These are phyloP conservation scores for Cystoderma amianthinum DNA, from an alignment of 768 basidiomycete genomes.

Conservation along the genomic window DNA sequence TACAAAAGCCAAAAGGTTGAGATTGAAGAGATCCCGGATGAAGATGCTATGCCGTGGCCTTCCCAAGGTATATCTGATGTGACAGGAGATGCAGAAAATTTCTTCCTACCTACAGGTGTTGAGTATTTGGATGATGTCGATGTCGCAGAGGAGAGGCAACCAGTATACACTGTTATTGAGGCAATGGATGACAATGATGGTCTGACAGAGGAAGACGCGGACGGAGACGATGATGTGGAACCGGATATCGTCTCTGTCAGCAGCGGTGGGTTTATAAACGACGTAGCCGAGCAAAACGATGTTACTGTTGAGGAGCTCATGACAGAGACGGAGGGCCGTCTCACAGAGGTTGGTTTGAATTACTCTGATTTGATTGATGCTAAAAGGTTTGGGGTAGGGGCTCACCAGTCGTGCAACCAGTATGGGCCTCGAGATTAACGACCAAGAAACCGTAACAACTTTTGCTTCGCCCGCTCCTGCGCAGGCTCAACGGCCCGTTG, in stretches of 20 bases:
- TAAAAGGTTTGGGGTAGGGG: constrained; percentile 8
- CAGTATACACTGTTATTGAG: neutral
- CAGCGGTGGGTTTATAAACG: constrained; percentile 9
- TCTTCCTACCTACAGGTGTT: constrained; percentile 3
- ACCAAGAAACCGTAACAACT: too few relatives aligned
- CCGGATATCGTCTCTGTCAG: constrained; percentile 9
- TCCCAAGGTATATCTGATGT: neutral
- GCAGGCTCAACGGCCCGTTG: too few relatives aligned
- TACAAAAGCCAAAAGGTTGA: constrained; percentile 1
- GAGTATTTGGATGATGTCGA: constrained; percentile 2
- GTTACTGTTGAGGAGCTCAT: constrained; percentile 24
- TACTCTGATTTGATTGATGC: neutral
- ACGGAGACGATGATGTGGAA: constrained; percentile 10
- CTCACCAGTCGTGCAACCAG: constrained; percentile 8
- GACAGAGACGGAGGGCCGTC: constrained; percentile 24
- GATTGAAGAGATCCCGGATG: constrained; percentile 5
- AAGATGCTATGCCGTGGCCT: constrained; percentile 5
- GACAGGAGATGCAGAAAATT: constrained; percentile 5
- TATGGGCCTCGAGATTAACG: constrained; percentile 9
- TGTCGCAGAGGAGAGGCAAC: constrained; percentile 1
- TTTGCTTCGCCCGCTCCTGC: too few relatives aligned
- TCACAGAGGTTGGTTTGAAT: neutral
- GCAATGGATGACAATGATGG: too few relatives aligned
- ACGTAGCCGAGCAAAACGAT: too few relatives aligned
- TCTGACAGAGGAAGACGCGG: constrained; percentile 6